phyloP scores from a whole-genome alignment of 2,329 filamentous ascomycete species.

The Trichoderma asperellum region DNA sequence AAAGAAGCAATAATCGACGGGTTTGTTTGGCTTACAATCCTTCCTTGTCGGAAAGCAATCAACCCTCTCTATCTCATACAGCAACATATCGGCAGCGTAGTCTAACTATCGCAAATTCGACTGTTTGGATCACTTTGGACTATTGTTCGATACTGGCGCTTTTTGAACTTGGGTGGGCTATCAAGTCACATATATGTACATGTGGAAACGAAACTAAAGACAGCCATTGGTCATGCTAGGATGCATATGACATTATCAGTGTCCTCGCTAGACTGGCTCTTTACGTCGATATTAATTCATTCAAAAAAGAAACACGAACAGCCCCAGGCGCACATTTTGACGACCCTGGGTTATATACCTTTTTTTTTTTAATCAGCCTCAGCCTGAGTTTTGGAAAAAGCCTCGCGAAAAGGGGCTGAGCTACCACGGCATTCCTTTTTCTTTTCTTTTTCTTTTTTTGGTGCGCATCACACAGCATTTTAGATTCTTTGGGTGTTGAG shows the following conservation, averaged over 20 bases:
- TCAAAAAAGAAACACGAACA: not conserved
- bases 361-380: constrained; percentile 21
- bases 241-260: constrained; percentile 53
- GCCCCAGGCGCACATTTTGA: constrained; percentile 2
- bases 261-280: not conserved
- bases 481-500: constrained; percentile 26
- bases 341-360: constrained; percentile 12
- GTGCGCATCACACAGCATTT: constrained; percentile 3
- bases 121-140: constrained; percentile 40
- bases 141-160: constrained; percentile 39
- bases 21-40: constrained; percentile 7
- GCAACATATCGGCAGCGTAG: constrained; percentile 34
- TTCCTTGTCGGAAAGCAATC: not conserved
- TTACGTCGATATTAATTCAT: not conserved
- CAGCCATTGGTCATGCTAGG: constrained; percentile 43
- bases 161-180: constrained; percentile 39
- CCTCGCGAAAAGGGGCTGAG: constrained; percentile 19
- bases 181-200: constrained; percentile 43
- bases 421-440: constrained; percentile 11
- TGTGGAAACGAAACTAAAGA: constrained; percentile 37
- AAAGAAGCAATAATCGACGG: not conserved
- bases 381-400: constrained; percentile 21
- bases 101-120: constrained; percentile 37
- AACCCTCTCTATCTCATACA: constrained; percentile 31
- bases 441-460: constrained; percentile 10